Base-by-base conservation (phyloP, 1,284 basidiomycete species). In the Leccinum brunneo-olivaceum region DNA sequence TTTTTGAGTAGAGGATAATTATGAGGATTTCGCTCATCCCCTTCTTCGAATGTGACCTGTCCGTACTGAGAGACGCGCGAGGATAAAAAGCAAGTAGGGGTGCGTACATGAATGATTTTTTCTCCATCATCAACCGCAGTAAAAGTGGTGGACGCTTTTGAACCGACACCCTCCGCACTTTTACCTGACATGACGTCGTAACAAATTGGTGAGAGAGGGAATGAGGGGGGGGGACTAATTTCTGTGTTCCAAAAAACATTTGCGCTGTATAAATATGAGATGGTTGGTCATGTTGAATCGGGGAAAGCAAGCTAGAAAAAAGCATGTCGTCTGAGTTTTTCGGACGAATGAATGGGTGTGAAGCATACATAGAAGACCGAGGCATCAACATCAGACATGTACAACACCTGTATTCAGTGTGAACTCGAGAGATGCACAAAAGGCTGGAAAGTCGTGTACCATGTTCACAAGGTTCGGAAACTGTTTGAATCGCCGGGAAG, bases 21-120 rank as follows among this genome's bases (percentile, higher is more conserved):
- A 2, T 38, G 44, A 21, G 58, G 58, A 34, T 63, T 51, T 16
- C 61, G 48, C 23, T 33, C 39, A 39, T 60, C 61, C 11, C 43
- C 57, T 2, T 56, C 43, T 28, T 51, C 51, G 34, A 62, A 60
- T 12, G 63, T 51, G 20, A 62, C 50, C 58, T 60, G 27, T 39
- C 5, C 15, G 15, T 8, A 7, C 18, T 55, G 25, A 58, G 44
- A 3, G 20, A 44, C 14, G 14, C 2, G 3, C n/a, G 14, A 21
- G 5, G 3, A 27, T n/a, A 21, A n/a, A 28, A 6, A 18, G n/a
- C 10, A 7, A 20, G n/a, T 8, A 5, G 29, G 14, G 34, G 14
- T 5, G 19, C 16, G 2, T 39, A 52, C 54, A 39, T 46, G 48
- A n/a, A 49, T 16, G 11, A 46, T 27, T 2, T 53, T 43, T 12